These are phyloP conservation scores for Oryza brachyantha DNA, from an alignment of 176 grass and related monocot genomes.

Conservation along the genomic window DNA sequence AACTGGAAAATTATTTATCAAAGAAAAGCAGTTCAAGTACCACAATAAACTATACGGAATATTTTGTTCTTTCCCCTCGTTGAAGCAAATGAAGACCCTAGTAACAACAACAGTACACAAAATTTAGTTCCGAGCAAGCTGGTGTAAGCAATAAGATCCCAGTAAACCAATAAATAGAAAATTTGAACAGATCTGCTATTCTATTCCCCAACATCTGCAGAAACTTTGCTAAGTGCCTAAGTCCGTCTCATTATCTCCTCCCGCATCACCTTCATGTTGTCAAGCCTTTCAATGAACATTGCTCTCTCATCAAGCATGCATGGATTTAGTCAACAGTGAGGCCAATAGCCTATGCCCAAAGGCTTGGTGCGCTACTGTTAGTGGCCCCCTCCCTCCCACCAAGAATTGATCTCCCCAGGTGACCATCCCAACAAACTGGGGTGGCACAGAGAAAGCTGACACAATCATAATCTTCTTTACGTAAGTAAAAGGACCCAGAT, in stretches of 20 bases:
- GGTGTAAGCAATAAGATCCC: neutral
- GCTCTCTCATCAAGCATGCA: neutral
- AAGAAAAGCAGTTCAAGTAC: neutral
- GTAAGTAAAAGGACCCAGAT: neutral
- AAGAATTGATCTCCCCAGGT: neutral
- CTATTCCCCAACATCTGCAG: neutral
- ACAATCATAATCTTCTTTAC: neutral
- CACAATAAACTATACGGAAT: neutral
- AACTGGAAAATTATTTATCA: neutral
- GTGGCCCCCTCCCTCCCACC: no score
- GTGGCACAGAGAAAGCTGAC: conserved; percentile 10
- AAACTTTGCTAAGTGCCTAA: neutral
- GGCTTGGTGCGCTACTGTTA: no score
- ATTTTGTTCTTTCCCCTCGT: neutral
- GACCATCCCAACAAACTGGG: neutral
- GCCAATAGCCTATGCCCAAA: no score
- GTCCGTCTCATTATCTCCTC: conserved; percentile 16
- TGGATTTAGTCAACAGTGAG: neutral
- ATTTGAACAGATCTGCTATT: neutral
- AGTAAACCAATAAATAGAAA: conserved; percentile 1
- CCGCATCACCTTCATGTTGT: neutral
- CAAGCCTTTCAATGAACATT: neutral
- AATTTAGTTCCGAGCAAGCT: neutral
- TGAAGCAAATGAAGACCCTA: neutral
- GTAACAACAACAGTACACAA: neutral